Conservation (phyloP, 192 early-diverging fungal genomes). For the Coemansia sp. region DNA sequence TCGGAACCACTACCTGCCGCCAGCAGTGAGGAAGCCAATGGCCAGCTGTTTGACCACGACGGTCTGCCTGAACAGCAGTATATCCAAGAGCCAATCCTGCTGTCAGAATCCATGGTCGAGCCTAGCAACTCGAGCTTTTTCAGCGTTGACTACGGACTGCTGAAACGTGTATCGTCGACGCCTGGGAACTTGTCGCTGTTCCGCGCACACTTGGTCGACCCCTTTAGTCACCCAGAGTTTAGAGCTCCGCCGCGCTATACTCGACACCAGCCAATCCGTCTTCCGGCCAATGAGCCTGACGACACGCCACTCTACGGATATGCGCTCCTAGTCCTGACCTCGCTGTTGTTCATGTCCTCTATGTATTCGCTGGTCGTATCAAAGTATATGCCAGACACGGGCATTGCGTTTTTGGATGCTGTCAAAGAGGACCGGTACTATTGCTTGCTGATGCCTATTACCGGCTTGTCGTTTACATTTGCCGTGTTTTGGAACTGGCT, state of each 20-base stretch:
- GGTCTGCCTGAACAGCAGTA: not conserved
- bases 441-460: constrained; percentile 79
- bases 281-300: constrained; percentile 65
- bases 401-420: constrained; percentile 68
- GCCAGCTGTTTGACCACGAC: not conserved
- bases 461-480: constrained; percentile 73
- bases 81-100: not conserved
- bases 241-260: constrained; percentile 58
- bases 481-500: constrained; percentile 93
- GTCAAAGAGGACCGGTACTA: constrained; percentile 82
- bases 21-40: not conserved
- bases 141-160: constrained; percentile 17
- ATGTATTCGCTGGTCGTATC: constrained; percentile 70
- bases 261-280: constrained; percentile 59
- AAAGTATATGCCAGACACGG: constrained; percentile 72
- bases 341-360: constrained; percentile 61
- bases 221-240: constrained; percentile 52
- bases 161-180: constrained; percentile 52
- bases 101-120: constrained; percentile 10
- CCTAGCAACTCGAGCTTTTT: constrained; percentile 16
- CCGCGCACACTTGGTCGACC: constrained; percentile 46
- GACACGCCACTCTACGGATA: constrained; percentile 72
- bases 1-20: not conserved
- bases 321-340: constrained; percentile 61
- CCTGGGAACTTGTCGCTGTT: constrained; percentile 54